Percentiles rank a stretch among this genome's conserved stretches.
Evolutionary conservation across 306 rosid species (phyloP).

Genomic region (peach (Prunus persica)): Prunus_persica_NCBIv2 NC_034013.1:81501-82000

Average conservation of each 20-base stretch:
- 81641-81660: conserved; percentile 92
- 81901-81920: conserved; percentile 84
- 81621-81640: conserved; percentile 91
- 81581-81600: conserved; percentile 84
- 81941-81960: conserved; percentile 88
- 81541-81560: conserved; percentile 97
- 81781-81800: conserved; percentile 98
- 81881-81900: conserved; percentile 76
- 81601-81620: conserved; percentile 80
- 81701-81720: conserved; percentile 95
- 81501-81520: conserved; percentile 90
- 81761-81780: conserved; percentile 83
- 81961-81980: conserved; percentile 88
- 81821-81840: conserved; percentile 85
- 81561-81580: conserved; percentile 82
- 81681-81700: conserved; percentile 98
- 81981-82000: conserved; percentile 84
- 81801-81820: conserved; percentile 98
- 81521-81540: conserved; percentile 81
- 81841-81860: conserved; percentile 78
- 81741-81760: conserved; percentile 98
- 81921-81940: conserved; percentile 93
- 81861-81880: conserved; percentile 88
- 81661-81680: conserved; percentile 99
- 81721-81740: conserved; percentile 98